Base-by-base conservation (phyloP, 345 rosid genomes). In the Sapria himalayana region DNA sequence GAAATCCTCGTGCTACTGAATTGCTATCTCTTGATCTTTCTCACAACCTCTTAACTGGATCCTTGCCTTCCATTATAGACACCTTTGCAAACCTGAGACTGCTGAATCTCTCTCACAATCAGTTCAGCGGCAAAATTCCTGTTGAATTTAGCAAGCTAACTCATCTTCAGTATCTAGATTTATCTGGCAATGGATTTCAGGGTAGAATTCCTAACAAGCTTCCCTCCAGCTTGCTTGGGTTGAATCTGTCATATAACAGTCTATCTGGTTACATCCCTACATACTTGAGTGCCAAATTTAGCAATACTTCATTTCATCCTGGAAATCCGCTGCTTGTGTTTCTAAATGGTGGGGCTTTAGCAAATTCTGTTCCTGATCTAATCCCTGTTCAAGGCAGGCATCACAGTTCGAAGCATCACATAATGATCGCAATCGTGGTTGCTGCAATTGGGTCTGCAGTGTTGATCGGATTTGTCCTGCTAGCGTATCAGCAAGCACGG, bases 1-100 rank as follows among this genome's bases (percentile, higher is more conserved):
- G 49, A 37, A 52, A 72, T 17, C 64, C 79, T n/a, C 55, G 13
- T 9, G 80, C 63, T n/a, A 71, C 67, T 45, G 85, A 70, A 56
- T 64, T 81, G 27, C 37, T 73, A 46, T 76, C 54, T 55, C 89
- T 86, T 56, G 97, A 86, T 67, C 94, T 86, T 48, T 86, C 94
- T 9, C 37, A 67, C 33, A 86, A 86, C 64, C 70, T 67, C 43
- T 64, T 86, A 46, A 48, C 56, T 5, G 92, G 85, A 45, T 38
- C 37, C 39, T 62, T 86, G 59, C 76, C 89, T 33, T 57, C 71
- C 4, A 76, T 64, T 35, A 63, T 81, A 25, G 81, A 94, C 40
- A 59, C 70, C 38, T 29, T 76, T 64, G 81, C 46, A 31, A 56
- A 46, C 37, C 72, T 86, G 35, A 64, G 23, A 34, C 57, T 67